Evolutionary conservation across 2,329 filamentous ascomycete genomes (phyloP), one percentile per base, ranked within the genome.

Genomic region (Neophaeococcomyces mojaviensis): DNA sequence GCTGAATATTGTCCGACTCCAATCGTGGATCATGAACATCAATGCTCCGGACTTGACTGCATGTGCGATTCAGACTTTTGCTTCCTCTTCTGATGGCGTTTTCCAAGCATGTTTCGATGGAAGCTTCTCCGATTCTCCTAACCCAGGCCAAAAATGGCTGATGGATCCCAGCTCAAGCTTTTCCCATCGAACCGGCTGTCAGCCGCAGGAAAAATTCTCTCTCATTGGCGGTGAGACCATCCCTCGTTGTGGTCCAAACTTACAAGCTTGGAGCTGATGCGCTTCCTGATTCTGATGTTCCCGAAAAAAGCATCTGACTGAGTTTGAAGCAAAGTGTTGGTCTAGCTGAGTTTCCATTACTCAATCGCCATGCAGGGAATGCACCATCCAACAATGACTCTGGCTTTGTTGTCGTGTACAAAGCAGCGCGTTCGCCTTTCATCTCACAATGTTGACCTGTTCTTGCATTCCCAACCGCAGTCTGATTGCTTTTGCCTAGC

Each of bases 301-400:
- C 40, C 15, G 20, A 6, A 35, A 30, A n/a, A n/a, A n/a, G n/a
- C 31, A 44, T 36, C 40, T 36, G 40, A 6, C 32, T 44, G 41
- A 37, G 8, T 32, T 28, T n/a, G 16, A 22, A 22, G 35, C 10
- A 13, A 36, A 20, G 33, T 44, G n/a, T 30, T 24, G 24, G 41
- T 20, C 35, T 15, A 44, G 12, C 18, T 28, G 39, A 44, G 16
- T 44, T 36, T 44, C 41, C 30, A 44, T 44, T 44, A 44, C 41
- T 36, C 32, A 37, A 44, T 44, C 41, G 8, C 28, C 22, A 44
- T 44, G 41, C 41, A 30, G 33, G 30, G 16, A 19, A 15, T 19
- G 16, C 41, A 30, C 16, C 32, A 19, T 44, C 13, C 19, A 44
- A 44, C 8, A 24, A 31, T 28, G 39, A 22, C 28, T 35, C 24